Conservation (phyloP, 2,329 filamentous ascomycete species). For the Ophiocordyceps unilateralis region DNA sequence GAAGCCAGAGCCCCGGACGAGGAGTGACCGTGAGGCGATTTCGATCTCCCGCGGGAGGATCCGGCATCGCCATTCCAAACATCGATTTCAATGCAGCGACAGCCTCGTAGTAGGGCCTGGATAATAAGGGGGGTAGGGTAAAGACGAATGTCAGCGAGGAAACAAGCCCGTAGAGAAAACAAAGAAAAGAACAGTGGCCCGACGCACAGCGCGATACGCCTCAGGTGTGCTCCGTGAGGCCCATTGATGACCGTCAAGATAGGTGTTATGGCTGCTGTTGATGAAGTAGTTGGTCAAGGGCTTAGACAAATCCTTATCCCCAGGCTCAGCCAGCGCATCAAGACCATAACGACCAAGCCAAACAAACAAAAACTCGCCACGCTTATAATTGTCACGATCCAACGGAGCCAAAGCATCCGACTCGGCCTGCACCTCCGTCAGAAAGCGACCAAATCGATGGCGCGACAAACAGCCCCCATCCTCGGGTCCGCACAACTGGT, state of each 20-base stretch:
- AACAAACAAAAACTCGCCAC: conserved; percentile 31
- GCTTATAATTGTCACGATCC: conserved; percentile 23
- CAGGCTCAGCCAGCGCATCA: conserved; percentile 25
- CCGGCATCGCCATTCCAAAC: conserved; percentile 64
- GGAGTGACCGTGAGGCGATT: conserved; percentile 26
- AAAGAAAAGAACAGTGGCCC: conserved; percentile 3
- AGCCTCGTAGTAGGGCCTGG: conserved; percentile 58
- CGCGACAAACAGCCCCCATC: not conserved
- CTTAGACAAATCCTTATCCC: conserved; percentile 39
- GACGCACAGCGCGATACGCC: conserved; percentile 55
- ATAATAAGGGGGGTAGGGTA: no score
- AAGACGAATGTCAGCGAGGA: not conserved
- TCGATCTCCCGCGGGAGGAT: conserved; percentile 16
- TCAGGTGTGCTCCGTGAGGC: conserved; percentile 61
- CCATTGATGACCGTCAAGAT: conserved; percentile 73
- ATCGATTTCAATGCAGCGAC: conserved; percentile 86
- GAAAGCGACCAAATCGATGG: conserved; percentile 8
- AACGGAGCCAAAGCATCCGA: conserved; percentile 10
- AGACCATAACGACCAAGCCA: conserved; percentile 27
- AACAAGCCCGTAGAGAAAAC: not conserved
- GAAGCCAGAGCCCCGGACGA: conserved; percentile 22
- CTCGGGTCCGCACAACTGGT: conserved; percentile 21
- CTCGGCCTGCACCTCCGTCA: conserved; percentile 29
- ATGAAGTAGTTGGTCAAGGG: conserved; percentile 85
- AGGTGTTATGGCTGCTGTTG: conserved; percentile 90